A percentile compares a stretch with the other conserved stretches of the same genome.
phyloP scores from a whole-genome alignment of 129 eudicot species.

The Dittrichia graveolens region DNA sequence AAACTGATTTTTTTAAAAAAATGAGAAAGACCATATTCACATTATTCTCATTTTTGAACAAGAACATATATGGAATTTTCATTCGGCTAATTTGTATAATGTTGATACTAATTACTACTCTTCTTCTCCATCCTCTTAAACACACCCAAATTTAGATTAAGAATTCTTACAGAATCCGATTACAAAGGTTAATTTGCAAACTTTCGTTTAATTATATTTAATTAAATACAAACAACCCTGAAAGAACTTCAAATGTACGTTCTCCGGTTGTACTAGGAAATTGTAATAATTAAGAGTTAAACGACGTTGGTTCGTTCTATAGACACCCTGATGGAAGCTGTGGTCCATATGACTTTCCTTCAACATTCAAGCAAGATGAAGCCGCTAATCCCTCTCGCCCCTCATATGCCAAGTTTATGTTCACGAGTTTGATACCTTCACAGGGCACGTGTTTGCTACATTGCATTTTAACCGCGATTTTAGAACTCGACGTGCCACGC shows the following conservation, averaged over 20 bases:
- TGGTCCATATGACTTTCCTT: slow-evolving; percentile 47
- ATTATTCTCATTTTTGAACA: too few species aligned
- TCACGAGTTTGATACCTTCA: slow-evolving; percentile 42
- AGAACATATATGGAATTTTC: too few species aligned
- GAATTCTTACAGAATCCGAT: background rate
- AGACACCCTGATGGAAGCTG: slow-evolving; percentile 57
- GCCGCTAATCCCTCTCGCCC: slow-evolving; percentile 44
- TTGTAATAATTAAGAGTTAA: background rate
- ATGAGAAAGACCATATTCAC: too few species aligned
- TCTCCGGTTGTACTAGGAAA: slow-evolving; percentile 7
- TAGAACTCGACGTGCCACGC: slow-evolving; percentile 54
- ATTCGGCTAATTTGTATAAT: too few species aligned
- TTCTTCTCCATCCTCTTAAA: background rate
- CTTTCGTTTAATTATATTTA: background rate
- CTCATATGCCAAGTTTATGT: slow-evolving; percentile 51
- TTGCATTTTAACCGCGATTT: slow-evolving; percentile 42
- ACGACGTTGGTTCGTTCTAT: background rate
- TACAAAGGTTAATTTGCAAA: background rate
- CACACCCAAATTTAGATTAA: background rate
- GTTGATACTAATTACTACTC: too few species aligned
- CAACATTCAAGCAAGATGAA: slow-evolving; percentile 46
- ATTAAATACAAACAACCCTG: slow-evolving; percentile 19
- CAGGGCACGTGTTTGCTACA: slow-evolving; percentile 53
- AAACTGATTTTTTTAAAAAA: too few species aligned
- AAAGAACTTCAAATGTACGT: slow-evolving; percentile 8